phyloP scores from a whole-genome alignment of 495 filamentous ascomycete species.

The Rostrohypoxylon terebratum region DNA sequence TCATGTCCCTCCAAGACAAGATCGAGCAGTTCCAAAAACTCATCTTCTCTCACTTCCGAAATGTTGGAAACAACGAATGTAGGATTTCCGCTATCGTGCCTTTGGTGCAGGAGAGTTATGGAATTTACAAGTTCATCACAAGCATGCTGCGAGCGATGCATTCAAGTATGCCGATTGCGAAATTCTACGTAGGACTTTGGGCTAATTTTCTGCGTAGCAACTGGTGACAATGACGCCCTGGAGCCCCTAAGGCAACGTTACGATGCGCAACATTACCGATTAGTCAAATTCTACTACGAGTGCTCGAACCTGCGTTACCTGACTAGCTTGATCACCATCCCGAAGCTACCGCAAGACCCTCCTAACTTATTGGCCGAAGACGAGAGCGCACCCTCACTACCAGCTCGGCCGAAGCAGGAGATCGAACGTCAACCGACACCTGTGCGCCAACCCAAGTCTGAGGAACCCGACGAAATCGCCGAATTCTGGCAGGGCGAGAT shows the following conservation, averaged over 20 bases:
- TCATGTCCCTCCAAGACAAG: conserved; percentile 97
- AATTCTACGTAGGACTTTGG: conserved; percentile 24
- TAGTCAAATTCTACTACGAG: conserved; percentile 98
- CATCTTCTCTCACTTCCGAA: conserved; percentile 94
- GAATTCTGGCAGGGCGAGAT: conserved; percentile 98
- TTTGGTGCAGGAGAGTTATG: conserved; percentile 96
- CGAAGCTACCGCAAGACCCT: conserved; percentile 93
- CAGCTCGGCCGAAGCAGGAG: conserved; percentile 80
- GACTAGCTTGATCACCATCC: conserved; percentile 94
- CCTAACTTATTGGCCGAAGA: conserved; percentile 88
- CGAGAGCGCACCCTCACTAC: conserved; percentile 84
- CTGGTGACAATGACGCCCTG: conserved; percentile 94
- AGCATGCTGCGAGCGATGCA: conserved; percentile 98
- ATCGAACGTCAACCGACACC: conserved; percentile 74
- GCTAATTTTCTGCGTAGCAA: conserved; percentile 66
- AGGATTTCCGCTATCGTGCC: conserved; percentile 93
- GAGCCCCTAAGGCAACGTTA: conserved; percentile 88
- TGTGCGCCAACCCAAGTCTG: conserved; percentile 69
- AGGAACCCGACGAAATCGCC: conserved; percentile 93
- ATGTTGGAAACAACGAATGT: conserved; percentile 93
- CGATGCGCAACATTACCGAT: conserved; percentile 92
- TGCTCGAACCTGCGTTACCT: conserved; percentile 97
- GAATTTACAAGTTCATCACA: conserved; percentile 95
- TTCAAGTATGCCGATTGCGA: conserved; percentile 71
- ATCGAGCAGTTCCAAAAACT: conserved; percentile 98